These are phyloP conservation scores for Pichia nanzhaoensis DNA, from an alignment of 805 yeast species.

Conservation along the genomic window DNA sequence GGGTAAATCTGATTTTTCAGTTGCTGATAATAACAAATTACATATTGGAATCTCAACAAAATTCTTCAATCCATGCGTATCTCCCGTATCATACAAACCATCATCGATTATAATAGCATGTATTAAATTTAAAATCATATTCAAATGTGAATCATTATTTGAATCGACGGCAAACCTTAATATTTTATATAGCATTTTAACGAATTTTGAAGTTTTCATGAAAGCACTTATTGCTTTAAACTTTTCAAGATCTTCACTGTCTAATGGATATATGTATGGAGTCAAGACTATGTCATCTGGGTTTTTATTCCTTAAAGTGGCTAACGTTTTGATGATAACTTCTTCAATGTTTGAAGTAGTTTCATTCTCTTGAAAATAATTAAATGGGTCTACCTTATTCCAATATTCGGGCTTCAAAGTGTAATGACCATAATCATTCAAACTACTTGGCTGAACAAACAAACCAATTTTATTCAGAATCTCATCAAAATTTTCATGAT, in stretches of 20 bases:
- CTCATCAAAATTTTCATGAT: constrained; percentile 38
- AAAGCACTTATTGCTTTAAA: constrained; percentile 43
- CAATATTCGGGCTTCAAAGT: constrained; percentile 43
- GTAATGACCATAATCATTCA: constrained; percentile 63
- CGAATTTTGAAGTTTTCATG: constrained; percentile 46
- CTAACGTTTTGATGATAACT: constrained; percentile 38
- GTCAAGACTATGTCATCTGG: constrained; percentile 39
- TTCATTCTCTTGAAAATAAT: constrained; percentile 38
- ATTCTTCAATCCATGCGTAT: constrained; percentile 24
- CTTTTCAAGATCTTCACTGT: constrained; percentile 15
- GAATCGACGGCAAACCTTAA: constrained; percentile 45
- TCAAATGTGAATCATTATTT: constrained; percentile 47
- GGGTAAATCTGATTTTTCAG: constrained; percentile 43
- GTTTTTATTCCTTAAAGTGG: constrained; percentile 32
- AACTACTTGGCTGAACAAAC: constrained; percentile 59
- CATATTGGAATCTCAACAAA: constrained; percentile 52
- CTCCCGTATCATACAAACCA: constrained; percentile 27
- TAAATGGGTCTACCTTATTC: constrained; percentile 52
- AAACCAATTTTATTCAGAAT: constrained; percentile 51
- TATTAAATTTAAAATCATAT: constrained; percentile 57
- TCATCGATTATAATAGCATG: constrained; percentile 49
- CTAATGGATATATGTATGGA: constrained; percentile 37
- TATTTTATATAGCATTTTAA: constrained; percentile 51
- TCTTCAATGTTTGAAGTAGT: constrained; percentile 48
- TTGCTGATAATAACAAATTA: constrained; percentile 46